A percentile compares a stretch with the other conserved stretches of the same genome.
Evolutionary conservation across 23 red algal species (phyloP).

Genomic region (Chondrus crispus): DNA sequence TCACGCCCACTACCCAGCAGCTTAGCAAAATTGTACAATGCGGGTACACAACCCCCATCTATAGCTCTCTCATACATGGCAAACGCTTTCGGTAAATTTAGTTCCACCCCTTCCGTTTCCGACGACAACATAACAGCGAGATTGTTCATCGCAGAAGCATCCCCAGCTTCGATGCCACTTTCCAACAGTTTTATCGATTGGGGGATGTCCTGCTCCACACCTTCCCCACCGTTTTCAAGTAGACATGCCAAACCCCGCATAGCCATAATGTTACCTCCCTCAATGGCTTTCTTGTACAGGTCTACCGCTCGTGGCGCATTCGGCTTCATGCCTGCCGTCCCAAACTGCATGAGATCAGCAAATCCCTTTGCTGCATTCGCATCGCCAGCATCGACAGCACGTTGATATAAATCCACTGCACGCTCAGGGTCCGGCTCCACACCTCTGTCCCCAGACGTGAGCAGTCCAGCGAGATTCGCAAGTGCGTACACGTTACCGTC

Average conservation of each 20-base stretch:
- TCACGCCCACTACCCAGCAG: conserved; percentile 29
- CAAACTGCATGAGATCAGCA: conserved; percentile 24
- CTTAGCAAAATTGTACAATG: conserved; percentile 19
- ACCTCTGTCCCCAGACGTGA: conserved; percentile 24
- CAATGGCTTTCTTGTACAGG: conserved; percentile 36
- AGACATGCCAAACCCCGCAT: conserved; percentile 40
- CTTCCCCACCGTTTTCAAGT: conserved; percentile 39
- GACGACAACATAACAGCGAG: conserved; percentile 18
- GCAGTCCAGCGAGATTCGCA: conserved; percentile 18
- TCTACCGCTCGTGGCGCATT: background rate
- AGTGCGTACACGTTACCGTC: conserved; percentile 35
- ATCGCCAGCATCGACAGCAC: conserved; percentile 23
- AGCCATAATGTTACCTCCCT: conserved; percentile 37
- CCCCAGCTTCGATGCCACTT: conserved; percentile 41
- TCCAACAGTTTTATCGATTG: conserved; percentile 41
- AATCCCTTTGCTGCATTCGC: conserved; percentile 18
- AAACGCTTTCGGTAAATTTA: background rate
- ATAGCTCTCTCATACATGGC: conserved; percentile 50
- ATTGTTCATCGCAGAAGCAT: conserved; percentile 46
- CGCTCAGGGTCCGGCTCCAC: conserved; percentile 20
- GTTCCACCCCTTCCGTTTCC: conserved; percentile 1
- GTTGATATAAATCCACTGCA: conserved; percentile 19
- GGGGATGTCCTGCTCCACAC: background rate
- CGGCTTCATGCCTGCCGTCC: background rate
- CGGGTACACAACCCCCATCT: background rate